Evolutionary conservation across 169 alveolate species (phyloP).

Genomic region (Plasmodium vinckei): DNA sequence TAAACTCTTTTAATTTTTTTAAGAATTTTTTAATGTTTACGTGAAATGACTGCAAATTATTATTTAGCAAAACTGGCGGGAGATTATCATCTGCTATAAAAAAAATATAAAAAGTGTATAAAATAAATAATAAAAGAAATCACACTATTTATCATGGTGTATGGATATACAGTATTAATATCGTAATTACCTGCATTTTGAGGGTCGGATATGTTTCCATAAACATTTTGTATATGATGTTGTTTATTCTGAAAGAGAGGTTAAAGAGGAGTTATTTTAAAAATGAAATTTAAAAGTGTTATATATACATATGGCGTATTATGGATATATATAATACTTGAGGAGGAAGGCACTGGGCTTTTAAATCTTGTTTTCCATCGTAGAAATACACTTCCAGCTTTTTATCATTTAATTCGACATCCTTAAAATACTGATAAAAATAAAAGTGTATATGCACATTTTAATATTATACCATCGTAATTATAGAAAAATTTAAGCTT

Average conservation of each 20-base stretch:
- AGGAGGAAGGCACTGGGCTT: slow-evolving; percentile 86
- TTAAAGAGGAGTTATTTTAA: slow-evolving; percentile 5
- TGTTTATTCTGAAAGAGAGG: slow-evolving; percentile 14
- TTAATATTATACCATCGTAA: background rate
- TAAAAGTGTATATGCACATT: background rate
- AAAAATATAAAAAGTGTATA: slow-evolving; percentile 1
- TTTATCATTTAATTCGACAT: slow-evolving; percentile 85
- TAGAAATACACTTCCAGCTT: slow-evolving; percentile 88
- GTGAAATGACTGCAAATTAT: slow-evolving; percentile 65
- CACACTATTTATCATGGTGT: too few relatives aligned
- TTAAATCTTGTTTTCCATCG: slow-evolving; percentile 90
- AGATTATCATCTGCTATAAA: slow-evolving; percentile 48
- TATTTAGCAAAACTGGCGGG: slow-evolving; percentile 31
- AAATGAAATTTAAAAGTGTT: background rate
- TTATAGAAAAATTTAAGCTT: background rate
- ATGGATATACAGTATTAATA: slow-evolving; percentile 11
- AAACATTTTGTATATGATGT: slow-evolving; percentile 1
- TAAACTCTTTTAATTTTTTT: slow-evolving; percentile 1
- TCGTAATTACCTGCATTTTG: slow-evolving; percentile 12
- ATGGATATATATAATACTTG: slow-evolving; percentile 18
- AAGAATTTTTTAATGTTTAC: slow-evolving; percentile 30
- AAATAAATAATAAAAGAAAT: too few relatives aligned
- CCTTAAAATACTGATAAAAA: slow-evolving; percentile 82
- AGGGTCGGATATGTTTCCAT: slow-evolving; percentile 5
- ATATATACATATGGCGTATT: background rate